These are phyloP conservation scores for Hypomontagnella submonticulosa DNA, from an alignment of 495 filamentous ascomycete genomes.

Conservation along the genomic window DNA sequence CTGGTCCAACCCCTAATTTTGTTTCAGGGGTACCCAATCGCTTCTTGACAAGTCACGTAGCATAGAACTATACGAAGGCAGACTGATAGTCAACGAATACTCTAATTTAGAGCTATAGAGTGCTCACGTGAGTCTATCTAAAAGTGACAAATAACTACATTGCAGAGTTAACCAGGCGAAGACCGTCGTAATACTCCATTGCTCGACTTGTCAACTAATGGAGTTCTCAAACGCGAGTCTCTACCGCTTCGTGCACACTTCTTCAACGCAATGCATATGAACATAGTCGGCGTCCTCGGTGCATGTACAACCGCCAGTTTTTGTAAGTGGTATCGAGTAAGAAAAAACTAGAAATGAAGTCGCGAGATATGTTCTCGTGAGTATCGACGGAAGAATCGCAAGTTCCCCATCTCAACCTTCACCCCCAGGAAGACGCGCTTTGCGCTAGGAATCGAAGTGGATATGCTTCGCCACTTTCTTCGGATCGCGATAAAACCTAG, in stretches of 20 bases:
- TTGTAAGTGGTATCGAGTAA: constrained; percentile 11
- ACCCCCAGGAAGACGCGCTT: neutral
- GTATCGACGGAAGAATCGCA: neutral
- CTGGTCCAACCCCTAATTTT: constrained; percentile 3
- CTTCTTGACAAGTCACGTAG: constrained; percentile 21
- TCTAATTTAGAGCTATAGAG: constrained; percentile 2
- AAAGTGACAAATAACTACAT: constrained; percentile 16
- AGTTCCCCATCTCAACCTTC: neutral
- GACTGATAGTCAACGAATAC: constrained; percentile 2
- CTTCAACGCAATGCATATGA: neutral
- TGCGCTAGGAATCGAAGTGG: constrained; percentile 3
- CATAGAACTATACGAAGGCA: neutral
- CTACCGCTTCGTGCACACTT: neutral
- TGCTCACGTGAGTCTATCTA: constrained; percentile 1
- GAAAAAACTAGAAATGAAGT: neutral
- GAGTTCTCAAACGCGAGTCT: neutral
- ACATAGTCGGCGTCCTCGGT: neutral
- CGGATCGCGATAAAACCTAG: neutral
- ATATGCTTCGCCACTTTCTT: constrained; percentile 9
- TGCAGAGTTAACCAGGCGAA: neutral
- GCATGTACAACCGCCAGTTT: neutral
- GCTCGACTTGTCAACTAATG: neutral
- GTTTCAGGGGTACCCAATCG: constrained; percentile 32
- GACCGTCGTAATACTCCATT: neutral
- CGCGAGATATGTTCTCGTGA: constrained; percentile 1